Base-by-base conservation (phyloP, 768 basidiomycete genomes). In the Phanerodontia chrysosporium region DNA sequence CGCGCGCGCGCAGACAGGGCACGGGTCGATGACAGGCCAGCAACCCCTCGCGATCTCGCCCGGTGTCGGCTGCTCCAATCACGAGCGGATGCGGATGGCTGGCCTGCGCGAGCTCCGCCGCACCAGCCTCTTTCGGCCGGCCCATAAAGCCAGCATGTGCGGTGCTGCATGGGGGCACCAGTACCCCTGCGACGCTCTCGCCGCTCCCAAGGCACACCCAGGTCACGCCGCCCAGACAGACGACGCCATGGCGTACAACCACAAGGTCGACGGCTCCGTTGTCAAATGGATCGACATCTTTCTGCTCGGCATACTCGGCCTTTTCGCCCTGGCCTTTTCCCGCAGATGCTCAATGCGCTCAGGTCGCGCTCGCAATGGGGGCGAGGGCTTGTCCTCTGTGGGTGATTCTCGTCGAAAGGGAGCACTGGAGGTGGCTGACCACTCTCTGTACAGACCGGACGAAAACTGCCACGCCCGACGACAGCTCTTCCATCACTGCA, bases 241-340 rank as follows among this genome's bases (percentile, higher is more conserved):
- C 39, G 39, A 7, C 39, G 39, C 39, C 10, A 42, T 42, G 39
- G 8, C 39, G 16, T 10, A 42, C 39, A 18, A 42, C 39, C 39
- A 42, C 18, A 4, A 4, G 39, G 8, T 42, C 10, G 39, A 42
- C 39, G 18, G 18, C 39, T 42, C 39, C 2, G 53, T 58, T 18
- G 57, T 58, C 3, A 44, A 53, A 8, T 59, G 58, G 58, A 45
- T 35, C 8, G 45, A 53, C 44, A 42, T 59, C n/a, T 45, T 52
- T 28, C 22, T 45, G 10, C 42, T 59, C 16, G 10, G 35, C 16
- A 4, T 29, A 21, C 27, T 59, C n/a, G 51, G 36, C 25, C 5
- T 53, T 9, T 44, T 45, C 29, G 39, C 51, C 10, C 25, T 59
- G 12, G 22, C 35, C 16, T 32, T 5, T 14, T 45, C 9, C 58